Conservation (phyloP, 2,329 filamentous ascomycete genomes). For the Cladosporium sp. region DNA sequence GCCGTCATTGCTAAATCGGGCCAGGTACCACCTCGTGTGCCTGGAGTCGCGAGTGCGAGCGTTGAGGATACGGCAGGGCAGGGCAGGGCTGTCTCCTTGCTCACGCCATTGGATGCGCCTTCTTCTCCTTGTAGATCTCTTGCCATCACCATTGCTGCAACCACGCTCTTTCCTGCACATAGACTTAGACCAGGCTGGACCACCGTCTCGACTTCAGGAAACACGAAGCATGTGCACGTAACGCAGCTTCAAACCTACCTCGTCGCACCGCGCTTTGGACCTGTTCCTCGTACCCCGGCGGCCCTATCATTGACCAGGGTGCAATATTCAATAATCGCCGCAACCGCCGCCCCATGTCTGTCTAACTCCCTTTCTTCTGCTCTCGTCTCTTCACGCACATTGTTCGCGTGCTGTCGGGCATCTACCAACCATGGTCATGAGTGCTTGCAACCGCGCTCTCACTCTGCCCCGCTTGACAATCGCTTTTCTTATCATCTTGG, state of each 20-base stretch:
- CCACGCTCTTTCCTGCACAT: not conserved
- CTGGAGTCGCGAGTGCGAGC: not conserved
- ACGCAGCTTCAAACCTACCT: not conserved
- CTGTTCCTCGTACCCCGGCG: not conserved
- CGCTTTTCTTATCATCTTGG: constrained; percentile 23
- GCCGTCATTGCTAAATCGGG: not conserved
- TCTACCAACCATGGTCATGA: not conserved
- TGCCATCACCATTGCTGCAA: too few relatives aligned
- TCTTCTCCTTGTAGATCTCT: too few relatives aligned
- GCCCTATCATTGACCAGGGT: not conserved
- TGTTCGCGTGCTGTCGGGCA: not conserved
- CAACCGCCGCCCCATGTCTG: not conserved
- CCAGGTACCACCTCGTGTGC: not conserved
- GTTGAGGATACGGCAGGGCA: not conserved
- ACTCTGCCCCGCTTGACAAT: constrained; percentile 20
- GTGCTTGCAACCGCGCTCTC: constrained; percentile 17
- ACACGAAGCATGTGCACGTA: not conserved
- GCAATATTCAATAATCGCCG: not conserved
- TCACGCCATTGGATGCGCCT: too few relatives aligned
- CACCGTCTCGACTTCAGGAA: not conserved
- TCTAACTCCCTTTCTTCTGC: not conserved
- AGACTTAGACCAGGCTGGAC: not conserved
- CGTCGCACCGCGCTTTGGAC: not conserved
- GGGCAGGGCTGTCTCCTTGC: too few relatives aligned
- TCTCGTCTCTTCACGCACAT: not conserved